phyloP scores from a whole-genome alignment of 148 eudicot genomes.

The Rhododendron molle region DNA sequence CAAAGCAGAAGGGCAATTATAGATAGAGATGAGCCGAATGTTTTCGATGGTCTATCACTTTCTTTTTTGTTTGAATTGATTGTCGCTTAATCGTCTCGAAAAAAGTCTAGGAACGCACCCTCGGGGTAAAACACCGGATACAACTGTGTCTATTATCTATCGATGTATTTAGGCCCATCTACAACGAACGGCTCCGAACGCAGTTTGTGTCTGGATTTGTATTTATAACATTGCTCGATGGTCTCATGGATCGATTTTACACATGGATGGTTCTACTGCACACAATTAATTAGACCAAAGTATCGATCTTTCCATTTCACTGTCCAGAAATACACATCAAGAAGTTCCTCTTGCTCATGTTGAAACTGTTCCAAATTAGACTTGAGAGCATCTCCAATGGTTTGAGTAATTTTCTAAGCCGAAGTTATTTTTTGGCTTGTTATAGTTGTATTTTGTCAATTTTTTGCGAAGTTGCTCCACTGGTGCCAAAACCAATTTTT shows the following conservation, averaged over 20 bases:
- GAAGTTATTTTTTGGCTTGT: not conserved
- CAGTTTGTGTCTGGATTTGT: not conserved
- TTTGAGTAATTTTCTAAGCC: not conserved
- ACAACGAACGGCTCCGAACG: not conserved
- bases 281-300: conserved; percentile 2
- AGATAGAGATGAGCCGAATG: conserved; percentile 5
- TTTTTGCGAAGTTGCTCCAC: not conserved
- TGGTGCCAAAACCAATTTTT: not conserved
- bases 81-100: not conserved
- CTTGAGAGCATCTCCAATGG: not conserved
- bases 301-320: not conserved
- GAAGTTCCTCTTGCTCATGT: not conserved
- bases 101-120: too few relatives aligned
- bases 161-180: not conserved
- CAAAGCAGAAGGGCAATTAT: not conserved
- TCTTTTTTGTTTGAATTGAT: not conserved
- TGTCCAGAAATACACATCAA: not conserved
- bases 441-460: not conserved
- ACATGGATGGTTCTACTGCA: not conserved
- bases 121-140: not conserved
- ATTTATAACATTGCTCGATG: not conserved
- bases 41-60: not conserved
- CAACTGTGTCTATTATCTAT: not conserved
- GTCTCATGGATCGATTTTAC: conserved; percentile 1
- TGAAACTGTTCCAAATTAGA: not conserved